Conservation (phyloP, 257 asterid species). For the Solanum virginianum region DNA sequence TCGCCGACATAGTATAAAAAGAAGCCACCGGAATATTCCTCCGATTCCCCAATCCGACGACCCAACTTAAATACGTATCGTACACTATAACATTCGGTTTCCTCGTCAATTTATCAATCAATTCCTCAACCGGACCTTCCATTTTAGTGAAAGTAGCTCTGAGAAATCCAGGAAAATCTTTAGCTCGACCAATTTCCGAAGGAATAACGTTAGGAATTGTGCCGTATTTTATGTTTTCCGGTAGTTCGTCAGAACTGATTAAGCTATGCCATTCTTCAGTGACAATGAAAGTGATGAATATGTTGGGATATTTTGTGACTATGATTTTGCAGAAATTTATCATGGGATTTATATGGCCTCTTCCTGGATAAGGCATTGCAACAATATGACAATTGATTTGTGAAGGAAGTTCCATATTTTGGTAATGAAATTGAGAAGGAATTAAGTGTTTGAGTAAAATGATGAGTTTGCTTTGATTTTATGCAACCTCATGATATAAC, state of each 20-base stretch:
- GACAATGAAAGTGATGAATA: constrained; percentile 27
- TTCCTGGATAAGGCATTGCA: constrained; percentile 75
- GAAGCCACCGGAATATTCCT: constrained; percentile 44
- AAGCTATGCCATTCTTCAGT: constrained; percentile 36
- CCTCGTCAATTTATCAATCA: constrained; percentile 19
- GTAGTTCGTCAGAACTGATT: constrained; percentile 20
- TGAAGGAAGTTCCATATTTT: not conserved
- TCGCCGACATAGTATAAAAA: constrained; percentile 40
- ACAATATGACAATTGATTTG: constrained; percentile 32
- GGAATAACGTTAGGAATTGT: constrained; percentile 52
- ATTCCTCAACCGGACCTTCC: constrained; percentile 41
- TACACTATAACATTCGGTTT: constrained; percentile 23
- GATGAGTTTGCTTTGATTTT: not conserved
- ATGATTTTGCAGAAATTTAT: constrained; percentile 16
- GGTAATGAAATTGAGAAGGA: not conserved
- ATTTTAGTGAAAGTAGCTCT: constrained; percentile 17
- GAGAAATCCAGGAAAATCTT: constrained; percentile 15
- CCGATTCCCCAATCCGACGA: constrained; percentile 8
- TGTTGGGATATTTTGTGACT: constrained; percentile 1
- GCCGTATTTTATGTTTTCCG: constrained; percentile 19
- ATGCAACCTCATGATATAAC: not conserved
- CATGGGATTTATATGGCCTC: constrained; percentile 77
- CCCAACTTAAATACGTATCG: constrained; percentile 32
- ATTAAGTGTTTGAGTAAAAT: not conserved
- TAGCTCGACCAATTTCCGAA: constrained; percentile 40